Percentiles rank a stretch among this genome's conserved stretches.
phyloP scores from a whole-genome alignment of 2,329 filamentous ascomycete species.

The Cladosporium halotolerans region DNA sequence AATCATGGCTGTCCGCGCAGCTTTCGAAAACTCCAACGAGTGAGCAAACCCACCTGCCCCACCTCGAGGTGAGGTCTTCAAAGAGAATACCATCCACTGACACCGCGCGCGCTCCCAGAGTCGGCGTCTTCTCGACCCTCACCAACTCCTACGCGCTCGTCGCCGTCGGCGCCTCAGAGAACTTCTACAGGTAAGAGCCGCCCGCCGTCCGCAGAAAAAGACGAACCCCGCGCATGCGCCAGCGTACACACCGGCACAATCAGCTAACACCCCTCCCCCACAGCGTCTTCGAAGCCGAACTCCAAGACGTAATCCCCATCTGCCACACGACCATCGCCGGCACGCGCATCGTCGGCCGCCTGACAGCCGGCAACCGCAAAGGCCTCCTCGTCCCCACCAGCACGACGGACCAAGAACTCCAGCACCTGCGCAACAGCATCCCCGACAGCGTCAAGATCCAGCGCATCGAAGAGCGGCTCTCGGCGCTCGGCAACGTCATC shows the following conservation, averaged over 20 bases:
- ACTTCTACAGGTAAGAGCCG: slow-evolving; percentile 66
- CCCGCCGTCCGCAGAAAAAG: neutral
- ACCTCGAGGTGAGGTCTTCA: slow-evolving; percentile 16
- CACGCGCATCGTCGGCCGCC: slow-evolving; percentile 88
- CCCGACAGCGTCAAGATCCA: slow-evolving; percentile 91
- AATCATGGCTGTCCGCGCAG: slow-evolving; percentile 48
- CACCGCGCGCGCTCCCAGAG: slow-evolving; percentile 47
- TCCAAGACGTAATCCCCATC: slow-evolving; percentile 95
- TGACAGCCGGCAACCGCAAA: slow-evolving; percentile 95
- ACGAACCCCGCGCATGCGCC: slow-evolving; percentile 2
- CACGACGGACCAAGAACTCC: slow-evolving; percentile 95
- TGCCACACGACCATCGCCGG: slow-evolving; percentile 95
- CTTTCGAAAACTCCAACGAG: slow-evolving; percentile 91
- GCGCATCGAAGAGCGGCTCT: slow-evolving; percentile 93
- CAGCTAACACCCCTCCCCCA: neutral
- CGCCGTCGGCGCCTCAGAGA: slow-evolving; percentile 90
- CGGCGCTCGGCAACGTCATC: slow-evolving; percentile 93
- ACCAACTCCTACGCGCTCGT: slow-evolving; percentile 97
- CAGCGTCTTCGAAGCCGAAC: slow-evolving; percentile 92
- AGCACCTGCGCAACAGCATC: slow-evolving; percentile 91
- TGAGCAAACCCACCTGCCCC: slow-evolving; percentile 42
- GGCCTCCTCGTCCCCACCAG: slow-evolving; percentile 92
- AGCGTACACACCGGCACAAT: neutral
- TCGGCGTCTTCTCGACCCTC: slow-evolving; percentile 93
- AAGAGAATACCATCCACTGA: slow-evolving; percentile 14